Percentiles rank a stretch among this genome's conserved stretches.
These are phyloP conservation scores for Rhodomyrtus psidioides DNA, from an alignment of 441 rosid species.

Conservation along the genomic window DNA sequence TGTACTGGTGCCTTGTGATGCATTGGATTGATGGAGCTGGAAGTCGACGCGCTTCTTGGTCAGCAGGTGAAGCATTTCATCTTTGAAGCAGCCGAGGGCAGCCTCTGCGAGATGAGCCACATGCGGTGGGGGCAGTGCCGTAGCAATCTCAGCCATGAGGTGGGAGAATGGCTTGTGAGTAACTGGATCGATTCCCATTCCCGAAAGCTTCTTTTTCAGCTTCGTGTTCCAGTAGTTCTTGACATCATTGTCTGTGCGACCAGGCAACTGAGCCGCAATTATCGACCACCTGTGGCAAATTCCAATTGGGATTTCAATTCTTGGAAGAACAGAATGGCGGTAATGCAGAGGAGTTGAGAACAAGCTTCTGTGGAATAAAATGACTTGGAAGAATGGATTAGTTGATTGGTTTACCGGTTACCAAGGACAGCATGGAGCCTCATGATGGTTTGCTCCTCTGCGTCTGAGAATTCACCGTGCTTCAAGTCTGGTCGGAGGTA, in stretches of 20 bases:
- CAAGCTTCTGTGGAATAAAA: background rate
- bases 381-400: background rate
- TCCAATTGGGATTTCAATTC: background rate
- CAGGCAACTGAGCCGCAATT: constrained; percentile 93
- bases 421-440: constrained; percentile 81
- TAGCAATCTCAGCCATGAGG: constrained; percentile 96
- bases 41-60: constrained; percentile 81
- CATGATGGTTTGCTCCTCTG: constrained; percentile 73
- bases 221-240: constrained; percentile 96
- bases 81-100: constrained; percentile 92
- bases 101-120: constrained; percentile 93
- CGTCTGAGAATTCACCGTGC: constrained; percentile 60
- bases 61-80: constrained; percentile 96
- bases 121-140: constrained; percentile 86
- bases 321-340: background rate
- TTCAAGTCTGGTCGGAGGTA: constrained; percentile 82
- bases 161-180: constrained; percentile 98
- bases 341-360: background rate
- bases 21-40: constrained; percentile 59
- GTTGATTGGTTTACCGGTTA: constrained; percentile 30
- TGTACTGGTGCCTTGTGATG: constrained; percentile 22
- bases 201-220: constrained; percentile 88
- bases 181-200: constrained; percentile 94
- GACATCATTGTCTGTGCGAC: constrained; percentile 88
- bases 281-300: constrained; percentile 60